Conservation (phyloP, 2,329 filamentous ascomycete species). For the Tetracladium maxilliforme region DNA sequence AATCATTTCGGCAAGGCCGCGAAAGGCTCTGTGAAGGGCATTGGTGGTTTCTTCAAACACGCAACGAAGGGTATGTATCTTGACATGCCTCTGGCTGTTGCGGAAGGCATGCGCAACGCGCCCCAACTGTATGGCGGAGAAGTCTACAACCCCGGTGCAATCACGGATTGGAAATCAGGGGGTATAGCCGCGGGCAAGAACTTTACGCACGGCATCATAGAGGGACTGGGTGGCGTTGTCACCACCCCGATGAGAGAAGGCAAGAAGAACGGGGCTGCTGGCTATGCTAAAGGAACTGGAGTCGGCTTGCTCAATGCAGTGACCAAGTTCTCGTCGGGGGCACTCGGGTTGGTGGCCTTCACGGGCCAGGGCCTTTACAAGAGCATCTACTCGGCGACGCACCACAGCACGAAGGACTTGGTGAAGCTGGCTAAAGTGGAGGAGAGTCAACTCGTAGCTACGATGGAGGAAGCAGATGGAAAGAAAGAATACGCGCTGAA, state of each 20-base stretch:
- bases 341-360: too few species aligned
- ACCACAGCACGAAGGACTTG: slow-evolving; percentile 27
- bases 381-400: too few species aligned
- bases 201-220: slow-evolving; percentile 24
- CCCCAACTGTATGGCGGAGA: slow-evolving; percentile 35
- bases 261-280: too few species aligned
- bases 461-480: slow-evolving; percentile 14
- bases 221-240: slow-evolving; percentile 26
- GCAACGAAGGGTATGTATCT: slow-evolving; percentile 22
- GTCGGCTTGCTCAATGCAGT: too few species aligned
- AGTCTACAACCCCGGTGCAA: slow-evolving; percentile 23
- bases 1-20: slow-evolving; percentile 3
- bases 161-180: slow-evolving; percentile 30
- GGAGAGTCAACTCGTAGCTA: slow-evolving; percentile 32
- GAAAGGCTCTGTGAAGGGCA: slow-evolving; percentile 5
- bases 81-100: slow-evolving; percentile 29
- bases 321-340: too few species aligned
- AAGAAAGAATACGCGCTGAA: too few species aligned
- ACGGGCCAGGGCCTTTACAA: too few species aligned
- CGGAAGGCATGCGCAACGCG: slow-evolving; percentile 36
- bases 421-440: slow-evolving; percentile 37
- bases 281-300: too few species aligned
- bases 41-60: slow-evolving; percentile 21
- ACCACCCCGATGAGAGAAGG: too few species aligned
- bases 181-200: slow-evolving; percentile 25